phyloP scores from a whole-genome alignment of 352 stramenopile species.

The Blastocystis sp. region DNA sequence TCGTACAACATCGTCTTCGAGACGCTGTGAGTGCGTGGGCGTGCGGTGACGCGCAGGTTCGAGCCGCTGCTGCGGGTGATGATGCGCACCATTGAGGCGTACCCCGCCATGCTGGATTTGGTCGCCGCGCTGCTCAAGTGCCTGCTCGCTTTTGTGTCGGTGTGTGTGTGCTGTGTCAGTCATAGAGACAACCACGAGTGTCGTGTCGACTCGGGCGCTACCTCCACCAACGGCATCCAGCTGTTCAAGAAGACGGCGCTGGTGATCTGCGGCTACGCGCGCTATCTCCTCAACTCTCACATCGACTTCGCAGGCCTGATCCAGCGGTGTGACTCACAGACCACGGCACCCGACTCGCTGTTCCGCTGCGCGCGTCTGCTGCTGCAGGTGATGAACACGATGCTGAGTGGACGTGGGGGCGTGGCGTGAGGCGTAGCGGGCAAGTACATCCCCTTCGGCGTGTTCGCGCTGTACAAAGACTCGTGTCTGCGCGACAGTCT shows the following conservation, averaged over 20 bases:
- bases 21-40: slow-evolving; percentile 3
- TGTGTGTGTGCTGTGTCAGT: not conserved
- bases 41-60: not conserved
- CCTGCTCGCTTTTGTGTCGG: slow-evolving; percentile 54
- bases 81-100: slow-evolving; percentile 9
- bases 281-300: not conserved
- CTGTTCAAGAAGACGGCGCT: slow-evolving; percentile 52
- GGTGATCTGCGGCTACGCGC: slow-evolving; percentile 24
- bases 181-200: slow-evolving; percentile 29
- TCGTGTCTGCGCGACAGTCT: slow-evolving; percentile 23
- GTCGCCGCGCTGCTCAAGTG: slow-evolving; percentile 36
- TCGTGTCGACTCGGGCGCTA: slow-evolving; percentile 50
- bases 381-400: slow-evolving; percentile 57
- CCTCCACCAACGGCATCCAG: slow-evolving; percentile 55
- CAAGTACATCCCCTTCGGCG: slow-evolving; percentile 68
- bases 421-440: not conserved
- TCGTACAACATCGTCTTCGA: slow-evolving; percentile 57
- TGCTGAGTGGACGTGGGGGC: not conserved
- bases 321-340: not conserved
- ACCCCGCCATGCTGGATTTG: not conserved
- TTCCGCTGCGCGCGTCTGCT: slow-evolving; percentile 25
- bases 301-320: not conserved
- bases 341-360: not conserved
- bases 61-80: slow-evolving; percentile 18
- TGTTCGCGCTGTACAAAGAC: slow-evolving; percentile 67